These are phyloP conservation scores for Talaromyces sp. DNA, from an alignment of 2,329 filamentous ascomycete genomes.

Conservation along the genomic window DNA sequence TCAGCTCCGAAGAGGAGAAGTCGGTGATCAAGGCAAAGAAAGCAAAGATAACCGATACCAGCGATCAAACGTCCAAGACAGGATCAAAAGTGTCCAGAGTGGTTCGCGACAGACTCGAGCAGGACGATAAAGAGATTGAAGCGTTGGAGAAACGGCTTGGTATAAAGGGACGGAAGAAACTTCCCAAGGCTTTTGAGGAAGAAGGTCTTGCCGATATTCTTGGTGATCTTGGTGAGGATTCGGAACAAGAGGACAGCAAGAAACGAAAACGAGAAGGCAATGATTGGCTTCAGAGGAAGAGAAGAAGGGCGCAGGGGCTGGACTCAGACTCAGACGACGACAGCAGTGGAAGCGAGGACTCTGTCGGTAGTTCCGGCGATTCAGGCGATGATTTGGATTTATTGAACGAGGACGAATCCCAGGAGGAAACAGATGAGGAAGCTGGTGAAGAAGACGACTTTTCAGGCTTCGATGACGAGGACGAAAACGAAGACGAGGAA, in stretches of 20 bases:
- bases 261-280: conserved; percentile 61
- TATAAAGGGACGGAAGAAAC: conserved; percentile 68
- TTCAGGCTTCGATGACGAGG: conserved; percentile 32
- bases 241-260: conserved; percentile 43
- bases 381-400: conserved; percentile 16
- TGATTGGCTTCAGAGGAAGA: conserved; percentile 57
- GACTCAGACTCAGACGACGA: conserved; percentile 23
- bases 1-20: conserved; percentile 7
- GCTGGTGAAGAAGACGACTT: conserved; percentile 33
- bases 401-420: conserved; percentile 26
- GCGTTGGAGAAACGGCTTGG: conserved; percentile 84
- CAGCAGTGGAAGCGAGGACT: conserved; percentile 20
- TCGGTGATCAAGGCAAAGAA: not conserved
- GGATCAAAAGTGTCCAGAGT: conserved; percentile 29
- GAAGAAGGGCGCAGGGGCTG: conserved; percentile 46
- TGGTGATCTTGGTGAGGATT: conserved; percentile 58
- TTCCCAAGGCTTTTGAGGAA: conserved; percentile 69
- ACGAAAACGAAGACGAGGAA: conserved; percentile 29
- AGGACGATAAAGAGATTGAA: conserved; percentile 86
- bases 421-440: conserved; percentile 24
- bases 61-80: conserved; percentile 15
- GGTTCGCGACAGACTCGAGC: conserved; percentile 62
- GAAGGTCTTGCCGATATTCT: conserved; percentile 80
- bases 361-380: not conserved
- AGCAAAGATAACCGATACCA: not conserved